Percentiles rank a stretch among this genome's conserved stretches.
phyloP scores from a whole-genome alignment of 768 basidiomycete species.

The Russula emetica region DNA sequence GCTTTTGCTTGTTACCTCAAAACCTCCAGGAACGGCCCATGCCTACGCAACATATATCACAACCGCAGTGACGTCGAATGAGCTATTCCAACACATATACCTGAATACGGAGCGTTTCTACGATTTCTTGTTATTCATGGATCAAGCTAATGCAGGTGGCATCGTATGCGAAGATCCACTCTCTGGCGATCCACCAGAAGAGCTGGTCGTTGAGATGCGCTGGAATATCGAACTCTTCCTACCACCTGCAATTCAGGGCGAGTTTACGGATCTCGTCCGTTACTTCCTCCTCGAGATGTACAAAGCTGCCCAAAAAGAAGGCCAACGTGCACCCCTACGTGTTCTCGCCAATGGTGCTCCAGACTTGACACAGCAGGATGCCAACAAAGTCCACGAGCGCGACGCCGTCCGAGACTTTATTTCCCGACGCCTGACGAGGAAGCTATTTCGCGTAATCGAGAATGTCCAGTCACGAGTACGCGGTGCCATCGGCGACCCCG shows the following conservation, averaged over 20 bases:
- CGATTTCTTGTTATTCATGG: slow-evolving; percentile 94
- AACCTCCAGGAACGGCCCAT: slow-evolving; percentile 90
- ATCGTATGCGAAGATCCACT: slow-evolving; percentile 79
- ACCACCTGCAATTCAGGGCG: slow-evolving; percentile 71
- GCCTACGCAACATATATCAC: slow-evolving; percentile 96
- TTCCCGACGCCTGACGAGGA: slow-evolving; percentile 72
- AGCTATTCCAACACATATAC: slow-evolving; percentile 91
- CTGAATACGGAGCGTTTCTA: slow-evolving; percentile 85
- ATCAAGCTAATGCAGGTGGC: slow-evolving; percentile 86
- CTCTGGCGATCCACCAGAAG: slow-evolving; percentile 62
- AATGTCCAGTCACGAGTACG: slow-evolving; percentile 57
- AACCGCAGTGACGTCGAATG: slow-evolving; percentile 88
- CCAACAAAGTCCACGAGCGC: slow-evolving; percentile 62
- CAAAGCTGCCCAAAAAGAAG: slow-evolving; percentile 62
- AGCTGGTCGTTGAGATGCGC: slow-evolving; percentile 71
- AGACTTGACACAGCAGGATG: slow-evolving; percentile 62
- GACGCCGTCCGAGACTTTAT: slow-evolving; percentile 74
- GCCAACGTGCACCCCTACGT: slow-evolving; percentile 65
- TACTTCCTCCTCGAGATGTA: slow-evolving; percentile 85
- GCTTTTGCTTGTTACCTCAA: slow-evolving; percentile 87
- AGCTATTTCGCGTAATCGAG: slow-evolving; percentile 66
- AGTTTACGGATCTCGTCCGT: slow-evolving; percentile 69
- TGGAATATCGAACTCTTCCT: slow-evolving; percentile 95
- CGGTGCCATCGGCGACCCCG: slow-evolving; percentile 54
- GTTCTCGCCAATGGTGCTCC: slow-evolving; percentile 61